Percentiles rank a stretch among this genome's conserved stretches.
Conservation (phyloP, 768 basidiomycete genomes). For the Tylopilus vinaceipallidus region DNA sequence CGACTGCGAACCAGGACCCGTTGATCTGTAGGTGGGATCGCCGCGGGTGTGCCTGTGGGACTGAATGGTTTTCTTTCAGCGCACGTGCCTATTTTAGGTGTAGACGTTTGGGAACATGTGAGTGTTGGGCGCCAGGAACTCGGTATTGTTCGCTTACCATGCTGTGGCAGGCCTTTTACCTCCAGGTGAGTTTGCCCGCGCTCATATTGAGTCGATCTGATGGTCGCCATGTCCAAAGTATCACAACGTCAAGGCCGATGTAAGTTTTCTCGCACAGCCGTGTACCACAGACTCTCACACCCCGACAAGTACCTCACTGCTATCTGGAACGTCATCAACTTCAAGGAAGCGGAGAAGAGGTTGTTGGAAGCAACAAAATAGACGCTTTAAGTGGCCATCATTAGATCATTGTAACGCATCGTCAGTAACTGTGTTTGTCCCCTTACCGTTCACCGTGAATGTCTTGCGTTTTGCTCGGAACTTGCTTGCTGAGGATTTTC, state of each 20-base stretch:
- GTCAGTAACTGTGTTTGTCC: background rate
- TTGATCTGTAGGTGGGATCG: slow-evolving; percentile 49
- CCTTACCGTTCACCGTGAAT: background rate
- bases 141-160: slow-evolving; percentile 1
- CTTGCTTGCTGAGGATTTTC: too few relatives aligned
- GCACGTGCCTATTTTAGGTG: slow-evolving; percentile 88
- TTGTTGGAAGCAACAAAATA: slow-evolving; percentile 38
- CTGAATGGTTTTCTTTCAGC: slow-evolving; percentile 42
- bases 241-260: slow-evolving; percentile 91
- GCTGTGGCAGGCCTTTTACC: slow-evolving; percentile 61
- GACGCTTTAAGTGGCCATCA: background rate
- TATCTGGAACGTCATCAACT: slow-evolving; percentile 97
- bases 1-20: slow-evolving; percentile 97
- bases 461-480: background rate
- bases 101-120: slow-evolving; percentile 97
- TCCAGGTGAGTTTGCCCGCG: slow-evolving; percentile 22
- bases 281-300: slow-evolving; percentile 3
- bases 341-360: slow-evolving; percentile 81
- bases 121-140: slow-evolving; percentile 30
- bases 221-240: slow-evolving; percentile 48
- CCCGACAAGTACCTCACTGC: slow-evolving; percentile 78
- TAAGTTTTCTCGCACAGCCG: slow-evolving; percentile 40
- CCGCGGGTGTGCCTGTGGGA: background rate
- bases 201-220: background rate
- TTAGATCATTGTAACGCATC: slow-evolving; percentile 7